Conservation (phyloP, 257 asterid genomes). For the Solanum phureja region DNA sequence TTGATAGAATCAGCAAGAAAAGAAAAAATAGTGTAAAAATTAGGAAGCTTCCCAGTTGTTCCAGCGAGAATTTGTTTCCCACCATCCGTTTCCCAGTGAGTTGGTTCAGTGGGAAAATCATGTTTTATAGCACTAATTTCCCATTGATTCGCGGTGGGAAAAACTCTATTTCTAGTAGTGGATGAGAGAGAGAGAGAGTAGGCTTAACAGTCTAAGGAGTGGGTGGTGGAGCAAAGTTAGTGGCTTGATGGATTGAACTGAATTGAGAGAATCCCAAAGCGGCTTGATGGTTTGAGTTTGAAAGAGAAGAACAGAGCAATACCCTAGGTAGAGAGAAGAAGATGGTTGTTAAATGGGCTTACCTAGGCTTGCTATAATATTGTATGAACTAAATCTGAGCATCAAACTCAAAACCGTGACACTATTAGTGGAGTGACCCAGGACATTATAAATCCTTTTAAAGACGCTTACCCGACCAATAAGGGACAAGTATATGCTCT, state of each 20-base stretch:
- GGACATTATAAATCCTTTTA: neutral
- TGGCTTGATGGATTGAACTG: neutral
- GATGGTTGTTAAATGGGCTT: neutral
- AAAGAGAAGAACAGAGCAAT: neutral
- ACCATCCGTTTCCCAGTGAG: neutral
- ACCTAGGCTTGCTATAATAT: neutral
- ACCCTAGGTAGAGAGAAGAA: neutral
- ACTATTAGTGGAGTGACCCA: neutral
- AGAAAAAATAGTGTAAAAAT: no score
- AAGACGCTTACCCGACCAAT: neutral
- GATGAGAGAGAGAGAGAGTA: neutral
- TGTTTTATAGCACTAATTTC: neutral
- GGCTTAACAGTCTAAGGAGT: neutral
- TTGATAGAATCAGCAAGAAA: neutral
- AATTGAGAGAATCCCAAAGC: neutral
- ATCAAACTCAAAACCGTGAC: neutral
- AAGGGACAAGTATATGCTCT: neutral
- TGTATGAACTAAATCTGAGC: neutral
- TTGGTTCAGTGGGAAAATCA: neutral
- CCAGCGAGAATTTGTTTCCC: neutral
- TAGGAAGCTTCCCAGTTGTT: neutral
- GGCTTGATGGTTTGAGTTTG: neutral
- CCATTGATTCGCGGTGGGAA: neutral
- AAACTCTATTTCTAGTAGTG: neutral
- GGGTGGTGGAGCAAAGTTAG: neutral